Base-by-base conservation (phyloP, 1,284 basidiomycete species). In the Volvariella volvacea region DNA sequence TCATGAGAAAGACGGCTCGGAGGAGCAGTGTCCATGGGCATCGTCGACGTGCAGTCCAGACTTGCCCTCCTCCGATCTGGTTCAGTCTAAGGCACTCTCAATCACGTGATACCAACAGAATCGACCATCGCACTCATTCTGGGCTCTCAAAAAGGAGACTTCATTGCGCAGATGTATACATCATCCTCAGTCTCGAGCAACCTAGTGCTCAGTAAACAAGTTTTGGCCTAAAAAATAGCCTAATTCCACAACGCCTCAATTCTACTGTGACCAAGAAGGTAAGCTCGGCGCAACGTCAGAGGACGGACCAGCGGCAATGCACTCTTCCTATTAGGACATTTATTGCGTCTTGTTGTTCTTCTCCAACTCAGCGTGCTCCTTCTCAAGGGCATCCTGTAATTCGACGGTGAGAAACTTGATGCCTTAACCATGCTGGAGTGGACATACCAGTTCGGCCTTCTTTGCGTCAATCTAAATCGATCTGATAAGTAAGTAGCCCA, bases 381-480 rank as follows among this genome's bases (percentile, higher is more conserved):
- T 49, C 49, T 61, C 46, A 19, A 64, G 52, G 1, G 41, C 39
- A 20, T 55, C 50, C 61, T 63, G 39, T 10, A 20, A n/a, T 30
- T 39, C 28, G n/a, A n/a, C n/a, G 21, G 33, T 40, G 7, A 32
- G 39, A 20, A 19, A 16, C 16, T 12, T 15, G 22, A 1, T 7
- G 12, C 2, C 21, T 16, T 9, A 36, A 10, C 3, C 25, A 3
- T 30, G 9, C 9, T 6, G 15, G 10, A 20, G n/a, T 15, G 15
- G n/a, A 51, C 58, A 53, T 48, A 81, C 81, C 48, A 83, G 62
- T 54, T 84, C 76, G 2, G 62, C 52, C 62, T 78, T 71, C 66
- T 83, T 80, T 48, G 61, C 55, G 40, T 74, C 72, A 47, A 83
- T 74, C 81, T 83, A 43, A 16, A 14, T 22, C 17, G 2, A 31